Conservation (phyloP, 2,329 filamentous ascomycete species). For the Alternaria tenuissima region DNA sequence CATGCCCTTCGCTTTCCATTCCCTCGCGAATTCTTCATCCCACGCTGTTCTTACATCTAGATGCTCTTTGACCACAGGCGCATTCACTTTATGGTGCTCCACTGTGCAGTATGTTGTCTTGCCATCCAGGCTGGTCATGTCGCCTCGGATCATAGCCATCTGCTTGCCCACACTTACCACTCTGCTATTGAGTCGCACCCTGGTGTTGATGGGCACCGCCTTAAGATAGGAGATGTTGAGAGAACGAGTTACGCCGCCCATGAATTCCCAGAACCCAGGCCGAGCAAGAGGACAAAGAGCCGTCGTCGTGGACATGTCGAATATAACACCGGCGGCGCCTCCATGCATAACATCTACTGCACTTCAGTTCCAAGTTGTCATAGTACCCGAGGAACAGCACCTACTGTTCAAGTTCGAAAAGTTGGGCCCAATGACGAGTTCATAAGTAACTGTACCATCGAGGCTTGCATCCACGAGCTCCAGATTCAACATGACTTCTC, state of each 20-base stretch:
- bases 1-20: constrained; percentile 29
- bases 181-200: constrained; percentile 53
- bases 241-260: constrained; percentile 60
- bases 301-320: constrained; percentile 57
- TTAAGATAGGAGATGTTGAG: constrained; percentile 62
- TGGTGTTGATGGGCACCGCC: constrained; percentile 58
- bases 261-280: constrained; percentile 62
- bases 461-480: constrained; percentile 48
- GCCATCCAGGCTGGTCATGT: constrained; percentile 60
- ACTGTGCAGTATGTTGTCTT: constrained; percentile 59
- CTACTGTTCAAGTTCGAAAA: constrained; percentile 54
- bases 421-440: constrained; percentile 45
- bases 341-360: constrained; percentile 52
- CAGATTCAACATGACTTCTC: constrained; percentile 48
- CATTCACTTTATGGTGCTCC: constrained; percentile 63
- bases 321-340: constrained; percentile 51
- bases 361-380: constrained; percentile 5
- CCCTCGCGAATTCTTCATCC: constrained; percentile 55
- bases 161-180: constrained; percentile 59
- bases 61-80: constrained; percentile 53
- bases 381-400: neutral
- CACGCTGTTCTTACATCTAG: constrained; percentile 51
- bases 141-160: constrained; percentile 61
- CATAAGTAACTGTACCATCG: constrained; percentile 47
- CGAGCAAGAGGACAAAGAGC: constrained; percentile 59